Conservation (phyloP, 345 rosid species). For the Arabidopsis thaliana region TAIR10.1 NC_003074.8:3398001-3398500, state of each 20-base stretch:
- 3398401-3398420: background rate
- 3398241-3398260: slow-evolving; percentile 84
- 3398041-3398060: slow-evolving; percentile 81
- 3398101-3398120: slow-evolving; percentile 90
- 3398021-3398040: slow-evolving; percentile 70
- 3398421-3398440: background rate
- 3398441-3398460: background rate
- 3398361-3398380: background rate
- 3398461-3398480: slow-evolving; percentile 16
- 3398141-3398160: background rate
- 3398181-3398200: slow-evolving; percentile 1
- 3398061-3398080: slow-evolving; percentile 70
- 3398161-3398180: background rate
- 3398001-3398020: slow-evolving; percentile 89
- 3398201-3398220: background rate
- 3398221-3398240: slow-evolving; percentile 81
- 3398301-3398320: slow-evolving; percentile 97
- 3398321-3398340: slow-evolving; percentile 92
- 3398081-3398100: slow-evolving; percentile 77
- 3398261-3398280: slow-evolving; percentile 85
- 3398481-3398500: slow-evolving; percentile 74
- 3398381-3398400: background rate
- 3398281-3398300: slow-evolving; percentile 91
- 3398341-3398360: slow-evolving; percentile 53
- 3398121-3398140: slow-evolving; percentile 71